Conservation (phyloP, 257 asterid species). For the Fraxinus pennsylvanica region DNA sequence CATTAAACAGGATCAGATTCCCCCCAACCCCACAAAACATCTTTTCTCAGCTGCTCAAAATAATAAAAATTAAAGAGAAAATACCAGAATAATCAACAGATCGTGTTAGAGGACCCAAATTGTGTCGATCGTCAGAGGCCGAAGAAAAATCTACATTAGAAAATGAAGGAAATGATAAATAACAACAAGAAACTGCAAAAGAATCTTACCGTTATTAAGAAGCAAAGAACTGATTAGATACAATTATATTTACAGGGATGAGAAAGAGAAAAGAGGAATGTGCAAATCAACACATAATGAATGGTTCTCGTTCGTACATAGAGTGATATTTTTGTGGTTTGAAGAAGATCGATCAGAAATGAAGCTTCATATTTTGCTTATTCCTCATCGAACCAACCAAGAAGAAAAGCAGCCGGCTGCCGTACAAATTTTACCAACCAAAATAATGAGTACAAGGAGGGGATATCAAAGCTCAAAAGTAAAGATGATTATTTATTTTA, state of each 20-base stretch:
- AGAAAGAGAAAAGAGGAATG: neutral
- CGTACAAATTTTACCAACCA: constrained; percentile 3
- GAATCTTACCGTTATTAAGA: neutral
- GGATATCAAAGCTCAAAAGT: neutral
- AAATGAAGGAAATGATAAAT: neutral
- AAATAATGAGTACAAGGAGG: neutral
- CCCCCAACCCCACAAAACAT: neutral
- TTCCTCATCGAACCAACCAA: neutral
- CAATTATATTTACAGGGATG: neutral
- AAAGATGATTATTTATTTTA: no score
- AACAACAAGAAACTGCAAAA: neutral
- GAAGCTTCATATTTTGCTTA: neutral
- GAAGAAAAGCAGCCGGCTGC: neutral
- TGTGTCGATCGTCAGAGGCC: neutral
- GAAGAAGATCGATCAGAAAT: neutral
- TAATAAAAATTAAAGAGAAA: neutral
- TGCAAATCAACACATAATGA: neutral
- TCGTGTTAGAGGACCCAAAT: neutral
- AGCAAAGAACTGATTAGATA: neutral
- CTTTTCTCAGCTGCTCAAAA: neutral
- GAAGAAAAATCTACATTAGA: neutral
- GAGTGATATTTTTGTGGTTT: neutral
- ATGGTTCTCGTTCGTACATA: neutral
- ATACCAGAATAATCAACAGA: neutral
- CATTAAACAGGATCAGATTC: neutral